Base-by-base conservation (phyloP, 169 alveolate genomes). In the Babesia microti region DNA sequence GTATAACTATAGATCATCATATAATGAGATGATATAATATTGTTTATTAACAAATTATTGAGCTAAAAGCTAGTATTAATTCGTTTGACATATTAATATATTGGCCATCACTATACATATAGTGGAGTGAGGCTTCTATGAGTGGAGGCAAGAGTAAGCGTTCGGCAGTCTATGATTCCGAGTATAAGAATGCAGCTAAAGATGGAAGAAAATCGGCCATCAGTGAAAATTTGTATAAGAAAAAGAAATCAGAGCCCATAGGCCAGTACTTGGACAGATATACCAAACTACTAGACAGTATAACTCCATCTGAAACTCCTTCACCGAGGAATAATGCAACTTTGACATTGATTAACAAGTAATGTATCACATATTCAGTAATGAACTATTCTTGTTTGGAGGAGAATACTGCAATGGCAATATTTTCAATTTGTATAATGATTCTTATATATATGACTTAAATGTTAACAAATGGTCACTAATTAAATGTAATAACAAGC, bases 391-490 rank as follows among this genome's bases (percentile, higher is more conserved):
- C 33, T 52, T 87, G 56, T 87, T 87, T 54, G 95, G 95, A 19
- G 95, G 95, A 7, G 95, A 87, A 51, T 70, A 72, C 47, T 85
- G 74, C 46, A 87, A 85, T 47, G 91, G 91, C 22, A 59, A 61
- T 35, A 72, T 72, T 39, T 82, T 75, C 28, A 59, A 60, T 24
- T 75, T 83, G 9, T 87, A 60, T 42, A 84, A 84, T 45, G 94
- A 87, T 41, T 58, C 80, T 26, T 84, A 60, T 57, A 48, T 72
- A 39, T 87, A 87, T 73, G 84, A 83, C 48, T 41, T 79, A 30
- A 76, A 59, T 23, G 80, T 74, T 41, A 46, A 72, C 56, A 88
- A 85, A 35, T 87, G 95, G 95, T 49, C 56, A 24, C 67, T 60
- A 29, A 56, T 85, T 33, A 51, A 78, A 7, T 59, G 81, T 18